Evolutionary conservation across 148 eudicot species (phyloP).

Genomic region (Oxyria digyna): DNA sequence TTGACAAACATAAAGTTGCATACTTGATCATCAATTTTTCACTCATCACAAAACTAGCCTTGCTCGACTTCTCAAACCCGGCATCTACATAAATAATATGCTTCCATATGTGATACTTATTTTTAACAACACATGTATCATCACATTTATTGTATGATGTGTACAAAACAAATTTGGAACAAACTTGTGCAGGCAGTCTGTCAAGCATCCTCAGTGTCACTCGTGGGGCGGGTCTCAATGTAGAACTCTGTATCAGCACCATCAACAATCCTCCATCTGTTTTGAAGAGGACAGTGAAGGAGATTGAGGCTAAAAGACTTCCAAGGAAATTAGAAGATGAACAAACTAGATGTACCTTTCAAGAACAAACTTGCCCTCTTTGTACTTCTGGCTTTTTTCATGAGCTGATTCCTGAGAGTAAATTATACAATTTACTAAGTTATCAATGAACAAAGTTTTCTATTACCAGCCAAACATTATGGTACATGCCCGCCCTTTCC

Average conservation of each 20-base stretch:
- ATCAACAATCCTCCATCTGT: conserved; percentile 68
- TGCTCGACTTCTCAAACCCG: background rate
- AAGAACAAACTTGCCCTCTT: conserved; percentile 60
- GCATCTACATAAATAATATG: background rate
- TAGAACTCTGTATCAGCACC: conserved; percentile 59
- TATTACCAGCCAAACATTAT: background rate
- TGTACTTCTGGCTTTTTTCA: conserved; percentile 38
- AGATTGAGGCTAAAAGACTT: background rate
- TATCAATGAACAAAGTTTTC: background rate
- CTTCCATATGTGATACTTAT: background rate
- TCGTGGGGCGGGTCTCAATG: conserved; percentile 46
- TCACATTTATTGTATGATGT: background rate
- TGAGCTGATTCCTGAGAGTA: conserved; percentile 23
- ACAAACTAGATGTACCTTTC: conserved; percentile 28
- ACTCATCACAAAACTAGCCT: background rate
- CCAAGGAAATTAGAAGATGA: background rate
- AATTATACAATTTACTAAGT: background rate
- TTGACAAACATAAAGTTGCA: background rate
- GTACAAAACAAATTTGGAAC: background rate
- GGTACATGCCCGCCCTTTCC: background rate
- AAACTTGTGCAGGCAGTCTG: background rate
- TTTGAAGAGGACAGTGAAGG: conserved; percentile 1
- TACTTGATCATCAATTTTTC: background rate
- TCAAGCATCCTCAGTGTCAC: conserved; percentile 58
- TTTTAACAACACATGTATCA: background rate